phyloP scores from a whole-genome alignment of 148 eudicot genomes.

The Spergularia bocconei region DNA sequence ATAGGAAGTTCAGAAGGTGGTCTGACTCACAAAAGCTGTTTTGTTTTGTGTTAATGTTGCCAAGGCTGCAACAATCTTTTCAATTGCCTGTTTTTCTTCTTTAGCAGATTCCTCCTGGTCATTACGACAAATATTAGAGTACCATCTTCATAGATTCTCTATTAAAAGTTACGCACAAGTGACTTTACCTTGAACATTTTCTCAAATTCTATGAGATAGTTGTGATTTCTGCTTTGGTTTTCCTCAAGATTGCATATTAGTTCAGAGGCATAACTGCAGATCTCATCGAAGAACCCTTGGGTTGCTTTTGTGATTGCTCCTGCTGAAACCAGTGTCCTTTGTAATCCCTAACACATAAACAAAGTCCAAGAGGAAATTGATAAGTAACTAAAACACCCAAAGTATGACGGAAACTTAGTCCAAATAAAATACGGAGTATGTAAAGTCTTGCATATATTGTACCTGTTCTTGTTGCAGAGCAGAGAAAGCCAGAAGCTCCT shows the following conservation, averaged over 20 bases:
- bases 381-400: neutral
- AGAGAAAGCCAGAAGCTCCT: constrained; percentile 49
- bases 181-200: constrained; percentile 60
- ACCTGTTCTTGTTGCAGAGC: constrained; percentile 80
- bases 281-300: constrained; percentile 51
- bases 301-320: constrained; percentile 59
- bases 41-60: constrained; percentile 52
- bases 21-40: constrained; percentile 42
- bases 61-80: constrained; percentile 59
- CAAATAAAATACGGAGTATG: neutral
- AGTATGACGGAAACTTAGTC: neutral
- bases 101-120: constrained; percentile 66
- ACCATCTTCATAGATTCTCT: neutral
- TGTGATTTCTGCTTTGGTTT: constrained; percentile 45
- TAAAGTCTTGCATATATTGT: neutral
- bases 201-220: constrained; percentile 48
- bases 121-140: constrained; percentile 13
- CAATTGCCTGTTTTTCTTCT: constrained; percentile 71
- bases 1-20: neutral
- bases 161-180: neutral
- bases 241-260: constrained; percentile 48
- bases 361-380: neutral
- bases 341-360: constrained; percentile 48
- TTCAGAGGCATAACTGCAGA: constrained; percentile 48
- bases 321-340: constrained; percentile 58